phyloP scores from a whole-genome alignment of 805 yeast species.

The Metschnikowia baotianmanensis region DNA sequence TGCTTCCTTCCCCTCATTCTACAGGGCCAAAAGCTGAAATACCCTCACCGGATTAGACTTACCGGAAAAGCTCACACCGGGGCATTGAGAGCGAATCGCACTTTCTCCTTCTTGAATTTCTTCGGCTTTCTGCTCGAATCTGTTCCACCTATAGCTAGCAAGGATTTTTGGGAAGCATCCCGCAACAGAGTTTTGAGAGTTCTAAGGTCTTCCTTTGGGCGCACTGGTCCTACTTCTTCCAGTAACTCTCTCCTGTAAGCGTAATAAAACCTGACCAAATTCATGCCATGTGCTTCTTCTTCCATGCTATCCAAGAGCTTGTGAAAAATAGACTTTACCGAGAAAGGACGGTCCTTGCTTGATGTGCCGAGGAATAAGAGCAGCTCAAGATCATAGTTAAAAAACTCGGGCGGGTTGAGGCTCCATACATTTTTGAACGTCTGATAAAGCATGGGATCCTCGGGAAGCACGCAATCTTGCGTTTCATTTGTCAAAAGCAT shows the following conservation, averaged over 20 bases:
- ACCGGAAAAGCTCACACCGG: background rate
- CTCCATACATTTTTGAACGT: conserved; percentile 12
- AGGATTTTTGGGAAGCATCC: background rate
- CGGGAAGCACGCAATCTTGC: background rate
- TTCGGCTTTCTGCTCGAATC: background rate
- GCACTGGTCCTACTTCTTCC: background rate
- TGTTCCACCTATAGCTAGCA: background rate
- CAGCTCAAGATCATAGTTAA: conserved; percentile 9
- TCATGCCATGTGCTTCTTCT: conserved; percentile 15
- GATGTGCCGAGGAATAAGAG: conserved; percentile 7
- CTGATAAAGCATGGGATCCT: conserved; percentile 10
- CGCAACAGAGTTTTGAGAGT: conserved; percentile 1
- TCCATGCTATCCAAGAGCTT: conserved; percentile 8
- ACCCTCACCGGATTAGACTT: no score
- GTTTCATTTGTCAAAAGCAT: background rate
- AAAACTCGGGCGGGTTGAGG: conserved; percentile 11
- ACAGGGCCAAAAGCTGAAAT: no score
- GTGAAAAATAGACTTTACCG: conserved; percentile 4
- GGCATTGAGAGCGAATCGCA: background rate
- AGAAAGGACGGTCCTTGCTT: conserved; percentile 9
- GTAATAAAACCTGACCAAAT: conserved; percentile 11
- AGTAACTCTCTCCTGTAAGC: conserved; percentile 9
- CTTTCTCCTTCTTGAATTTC: background rate
- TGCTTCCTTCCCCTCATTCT: no score
- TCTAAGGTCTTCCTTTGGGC: background rate